phyloP scores from a whole-genome alignment of 2,329 filamentous ascomycete genomes.

The Alternaria sp. region DNA sequence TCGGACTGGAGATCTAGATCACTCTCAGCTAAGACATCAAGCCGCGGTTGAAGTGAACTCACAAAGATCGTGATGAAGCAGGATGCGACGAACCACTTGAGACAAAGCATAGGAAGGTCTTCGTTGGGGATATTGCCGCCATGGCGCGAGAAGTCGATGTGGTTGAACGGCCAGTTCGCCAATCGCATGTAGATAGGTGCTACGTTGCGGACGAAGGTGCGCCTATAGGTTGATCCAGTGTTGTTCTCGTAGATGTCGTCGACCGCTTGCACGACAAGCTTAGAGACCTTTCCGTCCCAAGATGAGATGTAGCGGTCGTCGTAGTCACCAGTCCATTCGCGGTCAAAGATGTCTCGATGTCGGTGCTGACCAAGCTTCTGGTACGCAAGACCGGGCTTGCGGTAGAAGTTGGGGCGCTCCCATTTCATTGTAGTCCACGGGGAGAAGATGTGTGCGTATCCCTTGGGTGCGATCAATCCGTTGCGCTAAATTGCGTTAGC shows the following conservation, averaged over 20 bases:
- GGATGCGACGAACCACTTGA: conserved; percentile 40
- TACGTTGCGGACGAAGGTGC: conserved; percentile 40
- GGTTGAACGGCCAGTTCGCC: conserved; percentile 41
- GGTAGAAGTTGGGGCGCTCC: conserved; percentile 33
- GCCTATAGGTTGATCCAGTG: conserved; percentile 33
- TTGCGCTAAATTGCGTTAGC: conserved; percentile 9
- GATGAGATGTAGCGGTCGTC: conserved; percentile 42
- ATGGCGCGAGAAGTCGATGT: conserved; percentile 31
- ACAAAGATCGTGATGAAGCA: conserved; percentile 33
- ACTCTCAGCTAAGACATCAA: too few species aligned
- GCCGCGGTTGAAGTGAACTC: neutral
- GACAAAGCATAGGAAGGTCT: conserved; percentile 31
- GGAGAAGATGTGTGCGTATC: conserved; percentile 30
- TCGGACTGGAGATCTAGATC: conserved; percentile 30
- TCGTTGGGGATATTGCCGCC: conserved; percentile 25
- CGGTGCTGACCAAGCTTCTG: conserved; percentile 30
- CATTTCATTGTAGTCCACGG: conserved; percentile 29
- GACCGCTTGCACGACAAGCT: conserved; percentile 39
- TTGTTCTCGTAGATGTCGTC: conserved; percentile 42
- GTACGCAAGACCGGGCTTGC: conserved; percentile 32
- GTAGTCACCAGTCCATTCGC: conserved; percentile 33
- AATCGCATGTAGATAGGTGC: conserved; percentile 34
- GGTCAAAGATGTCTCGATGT: conserved; percentile 33
- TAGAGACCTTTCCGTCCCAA: conserved; percentile 37
- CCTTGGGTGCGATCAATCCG: conserved; percentile 22